Evolutionary conservation across 176 grass and related monocot genomes (phyloP).

Genomic region (Musa troglodytarum): DNA sequence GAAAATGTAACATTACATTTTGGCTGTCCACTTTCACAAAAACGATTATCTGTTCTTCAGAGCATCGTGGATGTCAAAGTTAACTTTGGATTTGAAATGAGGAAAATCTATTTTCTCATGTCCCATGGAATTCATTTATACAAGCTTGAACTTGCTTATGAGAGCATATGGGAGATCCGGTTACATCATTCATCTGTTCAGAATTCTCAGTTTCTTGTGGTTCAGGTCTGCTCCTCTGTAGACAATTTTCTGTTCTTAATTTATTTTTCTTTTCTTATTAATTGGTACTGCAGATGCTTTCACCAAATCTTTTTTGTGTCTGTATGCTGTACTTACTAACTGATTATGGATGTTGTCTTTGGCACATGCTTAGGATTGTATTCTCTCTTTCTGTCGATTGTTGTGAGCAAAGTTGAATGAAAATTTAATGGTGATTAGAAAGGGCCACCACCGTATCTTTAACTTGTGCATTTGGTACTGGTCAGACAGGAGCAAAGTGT

Average conservation of each 20-base stretch:
- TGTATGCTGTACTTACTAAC: background rate
- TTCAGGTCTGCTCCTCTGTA: conserved; percentile 50
- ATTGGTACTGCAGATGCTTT: conserved; percentile 9
- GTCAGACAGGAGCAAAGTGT: background rate
- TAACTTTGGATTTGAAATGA: conserved; percentile 72
- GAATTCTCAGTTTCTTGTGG: conserved; percentile 57
- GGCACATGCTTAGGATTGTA: background rate
- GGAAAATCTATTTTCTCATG: conserved; percentile 51
- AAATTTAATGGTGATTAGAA: background rate
- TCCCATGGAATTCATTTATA: conserved; percentile 14
- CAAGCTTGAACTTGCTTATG: conserved; percentile 81
- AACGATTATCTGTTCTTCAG: conserved; percentile 39
- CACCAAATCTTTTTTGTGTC: background rate
- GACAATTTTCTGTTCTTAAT: background rate
- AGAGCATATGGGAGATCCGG: conserved; percentile 94
- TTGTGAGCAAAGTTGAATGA: background rate
- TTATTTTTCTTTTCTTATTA: background rate
- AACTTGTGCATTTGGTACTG: background rate
- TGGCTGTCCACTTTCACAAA: conserved; percentile 56
- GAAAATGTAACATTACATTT: conserved; percentile 35
- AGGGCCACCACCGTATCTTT: background rate
- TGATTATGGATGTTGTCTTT: background rate
- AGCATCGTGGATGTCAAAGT: conserved; percentile 28
- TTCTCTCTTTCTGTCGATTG: background rate
- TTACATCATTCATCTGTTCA: conserved; percentile 50